A percentile compares a stretch with the other conserved stretches of the same genome.
phyloP scores from a whole-genome alignment of 345 rosid genomes.

The Populus alba region DNA sequence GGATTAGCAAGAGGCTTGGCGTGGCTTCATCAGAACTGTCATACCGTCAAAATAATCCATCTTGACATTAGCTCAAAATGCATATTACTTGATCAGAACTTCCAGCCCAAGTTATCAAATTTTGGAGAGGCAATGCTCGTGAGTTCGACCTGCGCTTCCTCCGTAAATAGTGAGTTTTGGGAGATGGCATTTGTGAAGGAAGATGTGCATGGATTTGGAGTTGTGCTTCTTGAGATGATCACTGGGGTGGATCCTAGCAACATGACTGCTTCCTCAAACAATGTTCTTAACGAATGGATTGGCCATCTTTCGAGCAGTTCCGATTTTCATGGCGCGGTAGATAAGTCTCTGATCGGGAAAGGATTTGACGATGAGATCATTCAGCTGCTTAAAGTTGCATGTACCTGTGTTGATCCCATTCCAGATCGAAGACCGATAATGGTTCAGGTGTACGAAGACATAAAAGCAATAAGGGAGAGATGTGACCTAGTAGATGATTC shows the following conservation, averaged over 20 bases:
- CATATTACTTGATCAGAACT: conserved; percentile 21
- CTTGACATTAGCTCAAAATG: conserved; percentile 31
- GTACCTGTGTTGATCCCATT: conserved; percentile 8
- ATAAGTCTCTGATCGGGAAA: conserved; percentile 10
- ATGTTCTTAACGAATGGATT: conserved; percentile 9
- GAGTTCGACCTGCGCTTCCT: conserved; percentile 16
- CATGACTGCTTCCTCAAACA: conserved; percentile 9
- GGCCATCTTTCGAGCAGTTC: neutral
- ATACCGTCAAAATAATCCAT: conserved; percentile 16
- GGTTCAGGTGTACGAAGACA: conserved; percentile 15
- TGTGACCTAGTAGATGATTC: neutral
- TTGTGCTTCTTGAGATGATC: conserved; percentile 29
- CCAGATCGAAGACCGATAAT: conserved; percentile 25
- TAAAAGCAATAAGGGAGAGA: neutral
- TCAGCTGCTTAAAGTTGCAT: conserved; percentile 19
- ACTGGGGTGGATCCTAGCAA: conserved; percentile 22
- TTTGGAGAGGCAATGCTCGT: conserved; percentile 21
- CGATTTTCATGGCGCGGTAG: neutral
- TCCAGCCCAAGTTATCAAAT: conserved; percentile 18
- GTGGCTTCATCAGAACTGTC: conserved; percentile 24
- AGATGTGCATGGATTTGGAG: conserved; percentile 30
- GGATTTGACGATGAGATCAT: conserved; percentile 23
- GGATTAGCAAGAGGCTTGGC: no score
- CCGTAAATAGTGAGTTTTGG: conserved; percentile 21
- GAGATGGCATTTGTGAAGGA: conserved; percentile 28